phyloP scores from a whole-genome alignment of 2,329 filamentous ascomycete species.

The Hyphodiscus sp. region DNA sequence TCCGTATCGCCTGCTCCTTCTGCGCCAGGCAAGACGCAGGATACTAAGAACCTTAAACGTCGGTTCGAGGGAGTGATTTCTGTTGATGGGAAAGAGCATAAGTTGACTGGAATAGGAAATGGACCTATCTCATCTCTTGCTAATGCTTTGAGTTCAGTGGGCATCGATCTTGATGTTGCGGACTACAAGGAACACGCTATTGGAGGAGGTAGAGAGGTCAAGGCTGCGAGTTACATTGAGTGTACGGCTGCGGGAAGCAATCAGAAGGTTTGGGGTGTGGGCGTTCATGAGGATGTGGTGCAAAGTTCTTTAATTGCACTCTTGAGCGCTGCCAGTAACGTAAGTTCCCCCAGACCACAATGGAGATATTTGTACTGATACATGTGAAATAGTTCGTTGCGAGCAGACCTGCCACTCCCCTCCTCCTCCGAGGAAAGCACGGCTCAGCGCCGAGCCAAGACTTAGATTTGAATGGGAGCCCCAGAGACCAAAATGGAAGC shows the following conservation, averaged over 20 bases:
- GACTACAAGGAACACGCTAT: constrained; percentile 98
- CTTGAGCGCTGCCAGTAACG: constrained; percentile 77
- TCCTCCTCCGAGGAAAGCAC: constrained; percentile 52
- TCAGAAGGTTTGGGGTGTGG: constrained; percentile 81
- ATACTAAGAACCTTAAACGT: constrained; percentile 71
- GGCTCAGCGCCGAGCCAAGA: constrained; percentile 37
- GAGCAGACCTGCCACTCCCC: constrained; percentile 62
- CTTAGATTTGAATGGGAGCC: constrained; percentile 29
- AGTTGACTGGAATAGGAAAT: constrained; percentile 74
- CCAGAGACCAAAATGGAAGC: constrained; percentile 14
- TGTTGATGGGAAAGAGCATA: constrained; percentile 74
- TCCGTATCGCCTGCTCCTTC: constrained; percentile 66
- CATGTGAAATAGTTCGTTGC: constrained; percentile 56
- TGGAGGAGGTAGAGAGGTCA: constrained; percentile 71
- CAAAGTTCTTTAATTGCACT: constrained; percentile 83
- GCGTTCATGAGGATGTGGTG: constrained; percentile 87
- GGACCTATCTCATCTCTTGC: constrained; percentile 87
- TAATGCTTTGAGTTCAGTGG: constrained; percentile 69
- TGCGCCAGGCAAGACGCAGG: constrained; percentile 62
- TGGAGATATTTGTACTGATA: constrained; percentile 6
- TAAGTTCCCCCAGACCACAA: constrained; percentile 40
- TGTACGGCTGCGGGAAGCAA: constrained; percentile 64
- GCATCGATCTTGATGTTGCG: constrained; percentile 81
- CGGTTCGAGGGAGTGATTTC: constrained; percentile 80
- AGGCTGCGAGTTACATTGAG: constrained; percentile 94